Evolutionary conservation across 108 stramenopile species (phyloP), one percentile per base, ranked within the genome.

Genomic region (Hondaea fermentalgiana): DNA sequence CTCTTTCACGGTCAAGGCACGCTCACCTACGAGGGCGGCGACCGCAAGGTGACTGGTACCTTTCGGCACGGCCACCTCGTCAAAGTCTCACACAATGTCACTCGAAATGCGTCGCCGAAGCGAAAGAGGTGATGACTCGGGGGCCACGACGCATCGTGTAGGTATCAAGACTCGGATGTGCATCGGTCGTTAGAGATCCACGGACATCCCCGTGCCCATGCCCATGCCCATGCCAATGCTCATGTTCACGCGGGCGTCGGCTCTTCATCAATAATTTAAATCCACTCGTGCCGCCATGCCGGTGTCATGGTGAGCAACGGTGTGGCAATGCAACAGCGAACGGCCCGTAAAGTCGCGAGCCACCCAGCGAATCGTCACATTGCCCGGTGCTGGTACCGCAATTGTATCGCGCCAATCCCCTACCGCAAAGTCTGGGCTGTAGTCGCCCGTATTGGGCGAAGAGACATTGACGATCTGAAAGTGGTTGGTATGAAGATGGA

Each of bases 381-480:
- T 92, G 8, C 92, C 92, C 5, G 92, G 92, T 16, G 92, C 42
- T 5, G 92, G 92, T 5, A 92, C n/a, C 5, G 90, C 87, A 17
- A 92, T 90, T 3, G 92, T 92, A 88, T 92, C 92, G 21, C 92
- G 92, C 92, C 92, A 92, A 89, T 92, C 92, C 4, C 92, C 92
- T 17, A 92, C 89, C 5, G 28, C 21, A 53, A 90, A 92, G 90
- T 92, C 92, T 28, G 88, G 51, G 43, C 89, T 72, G 35, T 60
- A 35, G 53, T 71, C 71, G 72, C 53, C 51, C 21, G 87, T 64
- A 28, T 47, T 28, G 1, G 45, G 45, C 6, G 76, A 83, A 2
- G 76, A 47, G 2, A 76, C 17, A 21, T 4, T 59, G 21, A 88
- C 88, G 57, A 91, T 88, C 57, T 92, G 92, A 72, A 91, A 92